These are phyloP conservation scores for Parathielavia appendiculata DNA, from an alignment of 495 filamentous ascomycete genomes.

Conservation along the genomic window DNA sequence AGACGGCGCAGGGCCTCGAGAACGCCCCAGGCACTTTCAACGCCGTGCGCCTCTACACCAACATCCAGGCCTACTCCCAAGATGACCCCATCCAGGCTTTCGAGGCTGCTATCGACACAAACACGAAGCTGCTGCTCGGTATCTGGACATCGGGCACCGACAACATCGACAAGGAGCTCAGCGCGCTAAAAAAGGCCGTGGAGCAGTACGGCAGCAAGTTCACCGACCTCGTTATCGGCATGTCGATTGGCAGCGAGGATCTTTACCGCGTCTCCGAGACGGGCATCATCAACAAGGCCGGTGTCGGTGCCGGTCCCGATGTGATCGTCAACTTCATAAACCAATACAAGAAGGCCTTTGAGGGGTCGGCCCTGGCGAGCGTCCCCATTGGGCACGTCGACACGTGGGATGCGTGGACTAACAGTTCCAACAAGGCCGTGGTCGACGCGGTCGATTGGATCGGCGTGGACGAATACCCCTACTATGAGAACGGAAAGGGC, in stretches of 20 bases:
- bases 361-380: slow-evolving; percentile 27
- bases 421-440: slow-evolving; percentile 44
- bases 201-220: slow-evolving; percentile 38
- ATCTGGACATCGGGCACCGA: slow-evolving; percentile 47
- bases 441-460: slow-evolving; percentile 47
- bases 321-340: slow-evolving; percentile 45
- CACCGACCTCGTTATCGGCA: slow-evolving; percentile 46
- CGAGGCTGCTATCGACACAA: slow-evolving; percentile 48
- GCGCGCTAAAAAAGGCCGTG: slow-evolving; percentile 43
- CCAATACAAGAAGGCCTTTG: slow-evolving; percentile 40
- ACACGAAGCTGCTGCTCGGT: slow-evolving; percentile 47
- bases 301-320: slow-evolving; percentile 40
- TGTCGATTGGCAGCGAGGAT: slow-evolving; percentile 51
- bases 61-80: slow-evolving; percentile 49
- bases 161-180: slow-evolving; percentile 47
- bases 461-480: slow-evolving; percentile 50
- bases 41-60: slow-evolving; percentile 47
- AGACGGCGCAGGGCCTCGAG: slow-evolving; percentile 38
- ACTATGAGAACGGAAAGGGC: slow-evolving; percentile 44
- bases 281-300: slow-evolving; percentile 39
- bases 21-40: slow-evolving; percentile 45
- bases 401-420: slow-evolving; percentile 47
- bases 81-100: slow-evolving; percentile 47
- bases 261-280: slow-evolving; percentile 47
- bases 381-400: slow-evolving; percentile 49